Base-by-base conservation (phyloP, 495 filamentous ascomycete genomes). In the Pyrenula massariospora region DNA sequence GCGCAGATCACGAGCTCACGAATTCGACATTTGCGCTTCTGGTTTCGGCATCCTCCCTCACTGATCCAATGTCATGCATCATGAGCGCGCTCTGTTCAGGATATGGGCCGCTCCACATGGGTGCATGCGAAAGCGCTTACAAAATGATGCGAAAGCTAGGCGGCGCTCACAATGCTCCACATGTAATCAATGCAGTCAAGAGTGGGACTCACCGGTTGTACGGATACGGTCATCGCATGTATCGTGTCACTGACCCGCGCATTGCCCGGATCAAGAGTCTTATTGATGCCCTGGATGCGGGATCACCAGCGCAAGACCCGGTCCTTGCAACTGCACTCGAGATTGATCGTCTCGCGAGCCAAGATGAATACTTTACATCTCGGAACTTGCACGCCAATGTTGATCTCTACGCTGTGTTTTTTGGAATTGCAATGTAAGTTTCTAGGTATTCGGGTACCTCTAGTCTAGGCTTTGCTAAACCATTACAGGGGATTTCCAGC, bases 221-320 rank as follows among this genome's bases (percentile, higher is more conserved):
- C 55, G 81, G 80, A n/a, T 82, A 80, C 57, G 81, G 81, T 3
- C 80, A 84, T 64, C 75, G 80, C 10, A 70, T 78, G 0, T 83
- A 82, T 58, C 75, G 76, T 54, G 74, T 71, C 1, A 66, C 72
- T 1, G 81, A 84, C 55, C 80, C 78, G 10, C 70, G 81, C 3
- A 68, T 73, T 24, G 64, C 60, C 11, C 70, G 71, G 12, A 81
- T 82, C 54, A 68, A 69, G 50, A 63, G 65, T 19, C 73, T 82
- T 3, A 58, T 83, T 0, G 60, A 73, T 15, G 72, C 72, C 54
- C 62, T 73, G 12, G 60, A 67, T 10, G 65, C 66, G 24, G 1
- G n/a, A n/a, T n/a, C n/a, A n/a, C n/a, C n/a, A n/a, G n/a, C 66
- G 52, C 57, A 66, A 56, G 73, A 79, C 52, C 71, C 73, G 0